Evolutionary conservation across 495 filamentous ascomycete genomes (phyloP).

Genomic region (Penicillium odoratum): DNA sequence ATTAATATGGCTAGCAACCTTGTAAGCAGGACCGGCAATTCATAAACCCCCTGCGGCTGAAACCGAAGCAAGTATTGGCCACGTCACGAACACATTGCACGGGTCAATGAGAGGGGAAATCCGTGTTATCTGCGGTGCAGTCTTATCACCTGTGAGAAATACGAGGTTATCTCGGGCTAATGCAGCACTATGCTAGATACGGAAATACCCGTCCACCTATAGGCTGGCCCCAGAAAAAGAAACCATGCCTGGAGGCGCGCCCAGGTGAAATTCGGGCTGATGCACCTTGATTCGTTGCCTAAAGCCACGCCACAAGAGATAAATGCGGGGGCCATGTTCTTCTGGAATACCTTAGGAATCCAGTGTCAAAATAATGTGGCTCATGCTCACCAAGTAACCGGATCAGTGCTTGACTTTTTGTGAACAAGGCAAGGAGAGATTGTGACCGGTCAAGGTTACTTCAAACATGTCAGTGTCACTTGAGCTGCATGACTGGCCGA

Average conservation of each 20-base stretch:
- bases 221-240: background rate
- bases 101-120: background rate
- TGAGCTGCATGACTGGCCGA: background rate
- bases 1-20: background rate
- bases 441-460: background rate
- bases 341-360: background rate
- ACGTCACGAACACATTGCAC: background rate
- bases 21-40: background rate
- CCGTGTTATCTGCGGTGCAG: background rate
- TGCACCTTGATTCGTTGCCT: background rate
- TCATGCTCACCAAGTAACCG: background rate
- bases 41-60: conserved; percentile 1
- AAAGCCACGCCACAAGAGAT: background rate
- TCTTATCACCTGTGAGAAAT: background rate
- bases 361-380: background rate
- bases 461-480: background rate
- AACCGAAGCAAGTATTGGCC: background rate
- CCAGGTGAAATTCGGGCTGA: background rate
- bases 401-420: background rate
- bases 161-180: background rate
- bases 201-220: background rate
- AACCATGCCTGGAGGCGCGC: background rate
- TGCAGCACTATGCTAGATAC: background rate
- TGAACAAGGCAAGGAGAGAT: background rate
- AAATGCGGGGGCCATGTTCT: background rate